These are phyloP conservation scores for Epichloe typhina DNA, from an alignment of 2,329 filamentous ascomycete genomes.

Conservation along the genomic window DNA sequence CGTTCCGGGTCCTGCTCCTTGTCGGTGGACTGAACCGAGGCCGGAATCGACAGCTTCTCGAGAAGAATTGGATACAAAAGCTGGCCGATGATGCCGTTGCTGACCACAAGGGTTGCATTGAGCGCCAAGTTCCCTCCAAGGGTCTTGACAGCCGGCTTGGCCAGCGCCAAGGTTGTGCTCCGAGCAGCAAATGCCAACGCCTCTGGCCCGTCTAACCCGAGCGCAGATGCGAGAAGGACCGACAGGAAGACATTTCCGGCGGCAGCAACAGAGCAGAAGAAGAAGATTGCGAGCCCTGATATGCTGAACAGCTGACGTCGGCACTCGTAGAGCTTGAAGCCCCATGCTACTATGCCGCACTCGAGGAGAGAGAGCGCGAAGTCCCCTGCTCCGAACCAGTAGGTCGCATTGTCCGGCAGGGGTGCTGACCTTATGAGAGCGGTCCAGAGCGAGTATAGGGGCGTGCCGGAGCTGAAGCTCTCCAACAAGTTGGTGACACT, in stretches of 20 bases:
- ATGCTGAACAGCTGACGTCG: constrained; percentile 31
- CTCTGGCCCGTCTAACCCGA: constrained; percentile 23
- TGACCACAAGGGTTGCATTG: constrained; percentile 38
- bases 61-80: constrained; percentile 24
- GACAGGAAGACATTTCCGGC: constrained; percentile 29
- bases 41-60: constrained; percentile 15
- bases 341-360: constrained; percentile 38
- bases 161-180: constrained; percentile 36
- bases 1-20: background rate
- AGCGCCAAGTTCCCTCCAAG: constrained; percentile 32
- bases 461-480: constrained; percentile 21
- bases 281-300: constrained; percentile 25
- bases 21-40: background rate
- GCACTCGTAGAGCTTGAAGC: constrained; percentile 39
- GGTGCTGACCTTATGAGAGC: constrained; percentile 4
- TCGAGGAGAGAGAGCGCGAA: constrained; percentile 35
- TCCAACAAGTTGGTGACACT: constrained; percentile 18
- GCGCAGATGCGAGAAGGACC: constrained; percentile 21
- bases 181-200: constrained; percentile 35
- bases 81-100: constrained; percentile 35
- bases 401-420: constrained; percentile 8
- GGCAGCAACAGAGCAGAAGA: constrained; percentile 24
- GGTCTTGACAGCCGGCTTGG: constrained; percentile 31
- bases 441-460: constrained; percentile 24
- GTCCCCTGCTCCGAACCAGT: constrained; percentile 34